phyloP scores from a whole-genome alignment of 1,284 basidiomycete genomes.

The Porogramme epimiltina region DNA sequence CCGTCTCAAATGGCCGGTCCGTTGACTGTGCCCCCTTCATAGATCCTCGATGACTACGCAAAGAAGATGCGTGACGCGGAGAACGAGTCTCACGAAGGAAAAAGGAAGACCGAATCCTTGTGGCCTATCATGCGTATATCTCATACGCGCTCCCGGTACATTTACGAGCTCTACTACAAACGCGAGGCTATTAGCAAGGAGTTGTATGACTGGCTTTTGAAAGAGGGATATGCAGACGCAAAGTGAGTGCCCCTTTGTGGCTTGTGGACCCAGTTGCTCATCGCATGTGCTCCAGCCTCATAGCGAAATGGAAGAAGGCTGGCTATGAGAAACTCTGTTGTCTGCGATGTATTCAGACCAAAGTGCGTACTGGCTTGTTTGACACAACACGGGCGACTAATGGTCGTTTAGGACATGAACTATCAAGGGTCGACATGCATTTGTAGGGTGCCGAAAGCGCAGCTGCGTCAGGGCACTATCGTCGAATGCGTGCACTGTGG shows the following conservation, averaged over 20 bases:
- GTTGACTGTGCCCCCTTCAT: constrained; percentile 5
- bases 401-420: constrained; percentile 85
- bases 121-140: constrained; percentile 99
- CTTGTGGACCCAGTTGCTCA: neutral
- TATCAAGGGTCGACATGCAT: constrained; percentile 99
- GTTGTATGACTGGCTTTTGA: constrained; percentile 97
- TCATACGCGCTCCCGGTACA: constrained; percentile 93
- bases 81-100: constrained; percentile 97
- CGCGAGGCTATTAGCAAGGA: constrained; percentile 93
- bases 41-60: constrained; percentile 93
- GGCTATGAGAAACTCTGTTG: constrained; percentile 99
- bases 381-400: neutral
- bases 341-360: constrained; percentile 94
- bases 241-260: constrained; percentile 65
- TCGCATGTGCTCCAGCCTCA: constrained; percentile 61
- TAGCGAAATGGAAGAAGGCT: constrained; percentile 99
- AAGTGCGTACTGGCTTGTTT: constrained; percentile 47
- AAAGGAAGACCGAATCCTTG: constrained; percentile 94
- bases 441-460: constrained; percentile 95
- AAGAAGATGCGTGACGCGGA: constrained; percentile 98
- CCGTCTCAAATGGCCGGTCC: neutral
- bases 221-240: constrained; percentile 96
- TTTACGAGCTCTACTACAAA: constrained; percentile 99
- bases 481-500: constrained; percentile 98
- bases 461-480: constrained; percentile 88